These are phyloP conservation scores for Coemansia sp. DNA, from an alignment of 192 early-diverging fungal species.

Conservation along the genomic window DNA sequence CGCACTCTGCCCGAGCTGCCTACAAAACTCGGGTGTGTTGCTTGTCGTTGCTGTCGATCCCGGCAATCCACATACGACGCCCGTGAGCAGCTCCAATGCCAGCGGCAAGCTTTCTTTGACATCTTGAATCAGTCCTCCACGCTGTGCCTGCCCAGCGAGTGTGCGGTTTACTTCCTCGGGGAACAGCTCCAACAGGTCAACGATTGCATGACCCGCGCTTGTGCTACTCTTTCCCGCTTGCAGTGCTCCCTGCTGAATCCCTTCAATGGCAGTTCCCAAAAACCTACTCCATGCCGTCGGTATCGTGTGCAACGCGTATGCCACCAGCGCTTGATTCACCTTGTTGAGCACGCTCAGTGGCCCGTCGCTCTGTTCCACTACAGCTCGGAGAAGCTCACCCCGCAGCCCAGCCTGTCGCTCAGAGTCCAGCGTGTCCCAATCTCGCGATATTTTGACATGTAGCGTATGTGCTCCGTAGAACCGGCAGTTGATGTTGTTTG, in stretches of 20 bases:
- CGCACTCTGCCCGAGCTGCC: conserved; percentile 13
- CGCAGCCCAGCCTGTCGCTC: conserved; percentile 41
- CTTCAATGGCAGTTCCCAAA: conserved; percentile 21
- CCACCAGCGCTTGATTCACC: conserved; percentile 36
- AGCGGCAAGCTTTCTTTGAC: conserved; percentile 21
- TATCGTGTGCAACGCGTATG: conserved; percentile 40
- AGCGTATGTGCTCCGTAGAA: conserved; percentile 55
- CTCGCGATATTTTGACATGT: conserved; percentile 41
- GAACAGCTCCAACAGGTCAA: conserved; percentile 45
- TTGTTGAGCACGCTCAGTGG: conserved; percentile 45
- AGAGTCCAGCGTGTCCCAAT: conserved; percentile 51
- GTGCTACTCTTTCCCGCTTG: conserved; percentile 18
- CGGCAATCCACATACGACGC: conserved; percentile 23
- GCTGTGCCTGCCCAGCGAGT: conserved; percentile 19
- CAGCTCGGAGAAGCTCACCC: conserved; percentile 35
- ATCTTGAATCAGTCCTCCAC: conserved; percentile 33
- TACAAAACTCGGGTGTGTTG: conserved; percentile 11
- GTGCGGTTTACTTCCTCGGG: conserved; percentile 47
- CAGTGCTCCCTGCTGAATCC: conserved; percentile 19
- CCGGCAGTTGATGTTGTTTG: conserved; percentile 41
- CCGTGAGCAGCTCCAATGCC: conserved; percentile 36
- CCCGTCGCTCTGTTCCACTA: conserved; percentile 36
- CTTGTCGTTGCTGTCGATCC: conserved; percentile 3
- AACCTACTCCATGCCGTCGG: conserved; percentile 32
- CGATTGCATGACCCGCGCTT: conserved; percentile 25